Conservation (phyloP, 108 stramenopile species). For the Asterionellopsis glacialis region DNA sequence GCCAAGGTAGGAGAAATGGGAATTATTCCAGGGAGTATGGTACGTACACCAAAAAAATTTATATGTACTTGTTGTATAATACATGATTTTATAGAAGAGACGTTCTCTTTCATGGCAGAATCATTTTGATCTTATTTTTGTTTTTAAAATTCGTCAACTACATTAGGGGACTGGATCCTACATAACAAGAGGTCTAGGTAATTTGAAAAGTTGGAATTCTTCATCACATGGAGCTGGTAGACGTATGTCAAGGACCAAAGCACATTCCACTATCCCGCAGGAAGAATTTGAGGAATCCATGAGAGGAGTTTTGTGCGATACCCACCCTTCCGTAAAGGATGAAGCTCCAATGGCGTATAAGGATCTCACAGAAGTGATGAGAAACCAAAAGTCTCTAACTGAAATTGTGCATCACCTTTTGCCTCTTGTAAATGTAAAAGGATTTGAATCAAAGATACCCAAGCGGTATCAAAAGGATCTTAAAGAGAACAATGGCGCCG, state of each 20-base stretch:
- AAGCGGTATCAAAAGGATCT: not conserved
- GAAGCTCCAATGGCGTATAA: slow-evolving; percentile 26
- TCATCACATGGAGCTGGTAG: slow-evolving; percentile 23
- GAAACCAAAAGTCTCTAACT: slow-evolving; percentile 8
- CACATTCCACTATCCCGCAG: slow-evolving; percentile 9
- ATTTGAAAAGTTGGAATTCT: slow-evolving; percentile 18
- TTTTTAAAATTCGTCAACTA: too few relatives aligned
- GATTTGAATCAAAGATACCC: slow-evolving; percentile 10
- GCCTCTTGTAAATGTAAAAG: slow-evolving; percentile 17
- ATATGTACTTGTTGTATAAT: too few relatives aligned
- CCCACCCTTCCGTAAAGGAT: slow-evolving; percentile 6
- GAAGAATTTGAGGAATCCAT: slow-evolving; percentile 16
- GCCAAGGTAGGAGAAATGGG: slow-evolving; percentile 15
- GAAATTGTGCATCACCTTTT: slow-evolving; percentile 11
- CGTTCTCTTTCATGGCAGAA: too few relatives aligned
- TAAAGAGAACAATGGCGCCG: not conserved
- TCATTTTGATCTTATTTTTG: too few relatives aligned
- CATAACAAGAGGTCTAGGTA: slow-evolving; percentile 15
- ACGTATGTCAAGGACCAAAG: slow-evolving; percentile 16
- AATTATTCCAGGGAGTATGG: slow-evolving; percentile 22
- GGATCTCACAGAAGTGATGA: slow-evolving; percentile 13
- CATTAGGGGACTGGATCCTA: slow-evolving; percentile 18
- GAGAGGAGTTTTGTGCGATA: slow-evolving; percentile 24
- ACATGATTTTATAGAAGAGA: too few relatives aligned
- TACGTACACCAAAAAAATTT: too few relatives aligned